Base-by-base conservation (phyloP, 1,139 yeast genomes). In the Suhomyces guaymorum region DNA sequence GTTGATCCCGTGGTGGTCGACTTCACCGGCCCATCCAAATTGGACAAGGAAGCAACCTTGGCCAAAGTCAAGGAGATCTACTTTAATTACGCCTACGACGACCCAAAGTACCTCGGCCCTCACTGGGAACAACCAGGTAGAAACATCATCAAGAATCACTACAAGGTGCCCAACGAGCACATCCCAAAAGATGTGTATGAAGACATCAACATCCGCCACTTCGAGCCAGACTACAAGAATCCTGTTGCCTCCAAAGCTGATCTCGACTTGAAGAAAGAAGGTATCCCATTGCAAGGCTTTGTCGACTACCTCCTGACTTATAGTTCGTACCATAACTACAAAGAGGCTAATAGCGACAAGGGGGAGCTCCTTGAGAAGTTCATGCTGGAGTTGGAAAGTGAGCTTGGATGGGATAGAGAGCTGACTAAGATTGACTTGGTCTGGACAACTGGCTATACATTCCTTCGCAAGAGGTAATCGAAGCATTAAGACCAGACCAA, bases 51-150 rank as follows among this genome's bases (percentile, higher is more conserved):
- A 1, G 51, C 52, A 7, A 43, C 49, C 5, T 43, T 66, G 31
- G 33, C 48, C 16, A 48, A 39, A 32, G 63, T 64, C 2, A 42
- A 46, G 20, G 47, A 54, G 9, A 42, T 63, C 16, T 67, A 68
- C 46, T 34, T 44, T 38, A 56, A 63, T 35, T 66, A 58, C 38
- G 59, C 56, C n/a, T 70, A 70, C 41, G 58, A 60, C 15, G 69
- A 67, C 37, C 60, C 63, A 1, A 35, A 46, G n/a, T 51, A 41
- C 15, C 49, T 69, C 13, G 75, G 76, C 0, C 70, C 70, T 1
- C 55, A 61, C 43, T 68, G 74, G 73, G 73, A 68, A 42, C 69
- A 66, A 38, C 76, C 76, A 1, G 76, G 76, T 3, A 49, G 75
- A 33, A 31, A 41, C 8, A 61, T 66, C 20, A 47, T 70, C 33